Evolutionary conservation across 352 stramenopile species (phyloP).

Genomic region (Globisporangium nodosum): DNA sequence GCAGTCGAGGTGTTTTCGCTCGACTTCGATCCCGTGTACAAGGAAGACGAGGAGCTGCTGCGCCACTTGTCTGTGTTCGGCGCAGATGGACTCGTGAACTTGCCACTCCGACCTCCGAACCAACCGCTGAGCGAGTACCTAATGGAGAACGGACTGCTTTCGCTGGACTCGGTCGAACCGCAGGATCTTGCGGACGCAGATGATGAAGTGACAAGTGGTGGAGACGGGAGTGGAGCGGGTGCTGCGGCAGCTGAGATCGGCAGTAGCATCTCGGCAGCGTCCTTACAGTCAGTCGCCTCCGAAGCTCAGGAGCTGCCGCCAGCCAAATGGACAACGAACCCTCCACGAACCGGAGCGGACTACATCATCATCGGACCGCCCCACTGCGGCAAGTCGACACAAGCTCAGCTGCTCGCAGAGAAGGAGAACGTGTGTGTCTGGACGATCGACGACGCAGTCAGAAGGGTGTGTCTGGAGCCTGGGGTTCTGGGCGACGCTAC

Average conservation of each 20-base stretch:
- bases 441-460: slow-evolving; percentile 73
- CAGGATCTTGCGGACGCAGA: not conserved
- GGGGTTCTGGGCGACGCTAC: slow-evolving; percentile 34
- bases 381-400: slow-evolving; percentile 71
- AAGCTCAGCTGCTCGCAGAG: slow-evolving; percentile 66
- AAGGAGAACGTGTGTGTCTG: slow-evolving; percentile 64
- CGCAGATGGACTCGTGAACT: slow-evolving; percentile 56
- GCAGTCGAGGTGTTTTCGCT: slow-evolving; percentile 89
- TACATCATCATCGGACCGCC: slow-evolving; percentile 81
- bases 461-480: slow-evolving; percentile 22
- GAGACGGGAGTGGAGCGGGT: not conserved
- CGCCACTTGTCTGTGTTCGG: slow-evolving; percentile 47
- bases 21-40: slow-evolving; percentile 84
- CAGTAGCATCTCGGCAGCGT: not conserved
- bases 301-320: not conserved
- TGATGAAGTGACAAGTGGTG: not conserved
- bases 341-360: slow-evolving; percentile 43
- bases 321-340: not conserved
- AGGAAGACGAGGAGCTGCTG: slow-evolving; percentile 84
- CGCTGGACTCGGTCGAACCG: not conserved
- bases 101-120: slow-evolving; percentile 69
- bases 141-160: slow-evolving; percentile 29
- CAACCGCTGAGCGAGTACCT: slow-evolving; percentile 60
- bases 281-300: not conserved
- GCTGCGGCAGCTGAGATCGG: not conserved